A percentile compares a stretch with the other conserved stretches of the same genome.
Conservation (phyloP, 306 rosid genomes). For the Mimosa pudica region DNA sequence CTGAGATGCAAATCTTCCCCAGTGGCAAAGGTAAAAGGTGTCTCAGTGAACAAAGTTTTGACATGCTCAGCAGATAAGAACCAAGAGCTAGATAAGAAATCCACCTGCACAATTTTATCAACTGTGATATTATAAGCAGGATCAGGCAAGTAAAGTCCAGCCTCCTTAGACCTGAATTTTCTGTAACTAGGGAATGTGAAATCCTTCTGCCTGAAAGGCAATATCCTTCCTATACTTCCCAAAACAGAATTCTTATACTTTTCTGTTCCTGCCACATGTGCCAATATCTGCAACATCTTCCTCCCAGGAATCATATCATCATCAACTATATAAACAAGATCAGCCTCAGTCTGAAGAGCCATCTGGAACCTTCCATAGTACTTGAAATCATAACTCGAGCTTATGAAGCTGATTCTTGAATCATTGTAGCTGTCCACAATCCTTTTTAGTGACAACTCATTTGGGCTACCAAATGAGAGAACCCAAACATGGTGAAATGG, state of each 20-base stretch:
- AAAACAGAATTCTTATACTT: slow-evolving; percentile 80
- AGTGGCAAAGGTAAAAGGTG: slow-evolving; percentile 90
- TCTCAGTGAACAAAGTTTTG: slow-evolving; percentile 77
- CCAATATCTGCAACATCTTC: slow-evolving; percentile 88
- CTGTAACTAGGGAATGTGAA: slow-evolving; percentile 91
- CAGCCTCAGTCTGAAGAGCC: slow-evolving; percentile 88
- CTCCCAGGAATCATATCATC: slow-evolving; percentile 96
- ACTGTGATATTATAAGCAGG: slow-evolving; percentile 92
- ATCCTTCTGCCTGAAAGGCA: slow-evolving; percentile 93
- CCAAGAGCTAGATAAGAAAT: slow-evolving; percentile 97
- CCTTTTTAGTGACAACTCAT: slow-evolving; percentile 68
- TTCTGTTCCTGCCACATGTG: slow-evolving; percentile 83
- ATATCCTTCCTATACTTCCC: slow-evolving; percentile 93
- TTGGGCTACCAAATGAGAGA: slow-evolving; percentile 95
- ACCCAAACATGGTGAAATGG: slow-evolving; percentile 96
- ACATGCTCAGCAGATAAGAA: slow-evolving; percentile 82
- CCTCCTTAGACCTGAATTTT: slow-evolving; percentile 87
- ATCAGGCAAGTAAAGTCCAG: slow-evolving; percentile 94
- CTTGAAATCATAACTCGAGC: slow-evolving; percentile 91
- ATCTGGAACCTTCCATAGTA: slow-evolving; percentile 97
- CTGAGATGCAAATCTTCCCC: slow-evolving; percentile 98
- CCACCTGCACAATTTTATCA: slow-evolving; percentile 92
- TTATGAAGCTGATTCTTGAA: slow-evolving; percentile 76
- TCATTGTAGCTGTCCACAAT: slow-evolving; percentile 91
- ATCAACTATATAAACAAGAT: slow-evolving; percentile 79